Percentiles rank a stretch among this genome's conserved stretches.
Conservation (phyloP, 73 alveolate genomes). For the Urostyla sp. region DNA sequence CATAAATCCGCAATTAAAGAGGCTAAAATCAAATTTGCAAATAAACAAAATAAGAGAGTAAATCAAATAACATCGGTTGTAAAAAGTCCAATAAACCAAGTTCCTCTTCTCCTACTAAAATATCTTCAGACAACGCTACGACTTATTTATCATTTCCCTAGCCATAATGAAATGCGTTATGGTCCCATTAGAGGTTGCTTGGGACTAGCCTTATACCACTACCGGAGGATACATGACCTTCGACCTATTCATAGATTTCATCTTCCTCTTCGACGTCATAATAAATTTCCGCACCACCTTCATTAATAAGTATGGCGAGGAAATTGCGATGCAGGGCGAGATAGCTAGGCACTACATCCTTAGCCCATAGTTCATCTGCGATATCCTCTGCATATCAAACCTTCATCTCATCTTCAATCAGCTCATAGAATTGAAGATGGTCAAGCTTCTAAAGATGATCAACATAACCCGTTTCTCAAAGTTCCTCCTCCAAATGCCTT, state of each 20-base stretch:
- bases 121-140: too few species aligned
- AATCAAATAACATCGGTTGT: too few species aligned
- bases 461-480: too few species aligned
- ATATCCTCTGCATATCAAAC: background rate
- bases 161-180: slow-evolving; percentile 49
- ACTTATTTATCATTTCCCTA: slow-evolving; percentile 18
- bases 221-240: background rate
- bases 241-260: slow-evolving; percentile 24
- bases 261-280: slow-evolving; percentile 16
- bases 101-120: too few species aligned
- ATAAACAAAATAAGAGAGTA: too few species aligned
- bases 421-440: background rate
- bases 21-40: too few species aligned
- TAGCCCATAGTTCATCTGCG: too few species aligned
- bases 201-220: background rate
- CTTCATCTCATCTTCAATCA: background rate
- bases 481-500: background rate
- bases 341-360: slow-evolving; percentile 30
- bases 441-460: background rate
- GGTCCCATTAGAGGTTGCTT: slow-evolving; percentile 47
- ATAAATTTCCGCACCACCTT: slow-evolving; percentile 47
- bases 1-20: too few species aligned
- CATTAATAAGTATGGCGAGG: slow-evolving; percentile 32
- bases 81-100: too few species aligned
- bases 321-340: background rate